A percentile compares a stretch with the other conserved stretches of the same genome.
Evolutionary conservation across 2,329 filamentous ascomycete genomes (phyloP).

Genomic region (Pseudocercospora pini-densiflorae): DNA sequence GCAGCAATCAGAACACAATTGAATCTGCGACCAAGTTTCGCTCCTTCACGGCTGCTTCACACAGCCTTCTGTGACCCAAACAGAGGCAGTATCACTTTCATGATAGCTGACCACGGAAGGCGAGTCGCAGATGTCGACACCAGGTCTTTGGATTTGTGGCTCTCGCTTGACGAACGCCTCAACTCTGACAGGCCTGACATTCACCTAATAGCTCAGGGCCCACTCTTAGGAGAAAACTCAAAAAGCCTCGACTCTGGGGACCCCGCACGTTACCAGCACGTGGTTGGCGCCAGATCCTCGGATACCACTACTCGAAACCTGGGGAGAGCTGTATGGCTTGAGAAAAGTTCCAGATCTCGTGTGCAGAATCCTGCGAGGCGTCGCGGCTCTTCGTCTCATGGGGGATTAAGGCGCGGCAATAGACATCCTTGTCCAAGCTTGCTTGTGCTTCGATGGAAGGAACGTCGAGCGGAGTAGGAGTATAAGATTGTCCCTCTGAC

Average conservation of each 20-base stretch:
- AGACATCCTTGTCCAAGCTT: not conserved
- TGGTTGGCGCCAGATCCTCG: slow-evolving; percentile 1
- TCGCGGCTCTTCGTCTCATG: not conserved
- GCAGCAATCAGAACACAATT: not conserved
- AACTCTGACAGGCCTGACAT: not conserved
- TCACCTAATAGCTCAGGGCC: not conserved
- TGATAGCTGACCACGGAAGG: not conserved
- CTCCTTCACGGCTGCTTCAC: not conserved
- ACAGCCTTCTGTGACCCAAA: not conserved
- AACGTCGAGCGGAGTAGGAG: not conserved
- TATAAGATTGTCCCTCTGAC: not conserved
- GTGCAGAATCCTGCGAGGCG: slow-evolving; percentile 3
- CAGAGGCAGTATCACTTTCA: not conserved
- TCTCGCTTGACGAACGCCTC: not conserved
- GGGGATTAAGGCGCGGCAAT: not conserved
- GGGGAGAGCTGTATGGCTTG: slow-evolving; percentile 1
- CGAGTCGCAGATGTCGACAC: not conserved
- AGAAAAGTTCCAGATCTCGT: not conserved
- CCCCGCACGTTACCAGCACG: not conserved
- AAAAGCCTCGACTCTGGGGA: slow-evolving; percentile 2
- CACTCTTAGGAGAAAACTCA: not conserved
- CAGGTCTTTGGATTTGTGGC: not conserved
- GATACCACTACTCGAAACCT: not conserved
- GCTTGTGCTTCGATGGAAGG: not conserved
- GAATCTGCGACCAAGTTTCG: not conserved